phyloP scores from a whole-genome alignment of 768 basidiomycete genomes.

The Saitozyma podzolica region DNA sequence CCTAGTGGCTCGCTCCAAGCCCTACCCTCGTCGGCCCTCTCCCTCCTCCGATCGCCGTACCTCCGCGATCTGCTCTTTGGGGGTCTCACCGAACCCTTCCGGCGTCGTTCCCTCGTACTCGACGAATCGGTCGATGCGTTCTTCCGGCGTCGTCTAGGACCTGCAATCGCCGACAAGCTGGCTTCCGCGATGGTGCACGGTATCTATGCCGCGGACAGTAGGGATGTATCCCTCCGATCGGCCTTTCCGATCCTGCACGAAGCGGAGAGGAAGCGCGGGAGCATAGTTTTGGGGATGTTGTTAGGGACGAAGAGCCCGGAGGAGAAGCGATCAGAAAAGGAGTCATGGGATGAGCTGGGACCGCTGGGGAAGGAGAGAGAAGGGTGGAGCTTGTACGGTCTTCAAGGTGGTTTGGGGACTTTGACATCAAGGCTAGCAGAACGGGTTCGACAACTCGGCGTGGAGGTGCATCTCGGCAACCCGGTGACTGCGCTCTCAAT shows the following conservation, averaged over 20 bases:
- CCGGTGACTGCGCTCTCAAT: not conserved
- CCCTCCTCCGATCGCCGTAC: slow-evolving; percentile 53
- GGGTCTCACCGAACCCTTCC: slow-evolving; percentile 62
- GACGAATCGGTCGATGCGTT: slow-evolving; percentile 86
- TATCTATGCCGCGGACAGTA: slow-evolving; percentile 84
- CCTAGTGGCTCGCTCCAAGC: slow-evolving; percentile 17
- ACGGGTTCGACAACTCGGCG: slow-evolving; percentile 60
- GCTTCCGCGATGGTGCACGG: slow-evolving; percentile 85
- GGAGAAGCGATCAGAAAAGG: slow-evolving; percentile 44
- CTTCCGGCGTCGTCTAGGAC: slow-evolving; percentile 70
- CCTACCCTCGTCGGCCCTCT: slow-evolving; percentile 54
- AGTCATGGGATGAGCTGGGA: slow-evolving; percentile 68
- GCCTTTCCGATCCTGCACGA: slow-evolving; percentile 75
- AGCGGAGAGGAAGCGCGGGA: slow-evolving; percentile 67
- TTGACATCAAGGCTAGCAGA: slow-evolving; percentile 63
- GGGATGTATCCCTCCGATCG: slow-evolving; percentile 67
- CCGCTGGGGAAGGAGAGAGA: slow-evolving; percentile 67
- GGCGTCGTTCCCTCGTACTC: slow-evolving; percentile 25
- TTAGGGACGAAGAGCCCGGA: slow-evolving; percentile 11
- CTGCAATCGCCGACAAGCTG: slow-evolving; percentile 68
- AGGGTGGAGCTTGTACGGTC: slow-evolving; percentile 81
- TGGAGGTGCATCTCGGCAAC: slow-evolving; percentile 60
- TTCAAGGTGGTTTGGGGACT: slow-evolving; percentile 71
- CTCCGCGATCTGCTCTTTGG: too few relatives aligned
- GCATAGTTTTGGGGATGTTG: slow-evolving; percentile 64